phyloP scores from a whole-genome alignment of 768 basidiomycete species.

The Rhodotorula kratochvilovae region DNA sequence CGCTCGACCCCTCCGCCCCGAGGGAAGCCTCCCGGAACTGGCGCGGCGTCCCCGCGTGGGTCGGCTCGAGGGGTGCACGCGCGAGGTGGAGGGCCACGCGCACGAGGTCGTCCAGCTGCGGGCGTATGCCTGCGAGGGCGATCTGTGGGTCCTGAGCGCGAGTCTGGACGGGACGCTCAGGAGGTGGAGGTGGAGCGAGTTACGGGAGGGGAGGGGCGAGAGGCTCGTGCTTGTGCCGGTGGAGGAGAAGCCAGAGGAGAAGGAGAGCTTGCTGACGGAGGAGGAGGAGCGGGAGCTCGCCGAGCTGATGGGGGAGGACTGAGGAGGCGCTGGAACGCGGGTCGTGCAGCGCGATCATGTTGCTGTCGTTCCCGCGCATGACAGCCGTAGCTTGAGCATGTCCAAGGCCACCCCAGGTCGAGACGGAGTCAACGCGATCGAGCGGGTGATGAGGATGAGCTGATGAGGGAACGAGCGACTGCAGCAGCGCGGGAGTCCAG shows the following conservation, averaged over 20 bases:
- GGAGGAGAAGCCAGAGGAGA: conserved; percentile 42
- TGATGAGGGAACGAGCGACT: not conserved
- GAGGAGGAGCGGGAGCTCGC: conserved; percentile 87
- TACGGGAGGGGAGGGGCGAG: conserved; percentile 47
- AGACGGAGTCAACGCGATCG: not conserved
- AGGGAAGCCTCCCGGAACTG: conserved; percentile 10
- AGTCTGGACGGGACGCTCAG: conserved; percentile 83
- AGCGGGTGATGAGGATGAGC: not conserved
- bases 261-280: conserved; percentile 59
- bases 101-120: conserved; percentile 76
- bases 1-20: conserved; percentile 17
- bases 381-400: too few relatives aligned
- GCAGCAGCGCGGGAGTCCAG: too few relatives aligned
- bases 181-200: conserved; percentile 70
- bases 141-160: conserved; percentile 76
- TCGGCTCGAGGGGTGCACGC: conserved; percentile 51
- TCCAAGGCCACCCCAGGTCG: too few relatives aligned
- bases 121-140: conserved; percentile 60
- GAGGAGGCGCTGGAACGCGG: not conserved
- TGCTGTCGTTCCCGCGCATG: too few relatives aligned
- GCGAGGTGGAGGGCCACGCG: conserved; percentile 78
- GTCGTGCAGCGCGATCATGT: not conserved
- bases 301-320: conserved; percentile 58
- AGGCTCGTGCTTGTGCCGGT: conserved; percentile 41
- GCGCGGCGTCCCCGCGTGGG: not conserved